phyloP scores from a whole-genome alignment of 495 filamentous ascomycete genomes.

The Penicillium verhagenii region DNA sequence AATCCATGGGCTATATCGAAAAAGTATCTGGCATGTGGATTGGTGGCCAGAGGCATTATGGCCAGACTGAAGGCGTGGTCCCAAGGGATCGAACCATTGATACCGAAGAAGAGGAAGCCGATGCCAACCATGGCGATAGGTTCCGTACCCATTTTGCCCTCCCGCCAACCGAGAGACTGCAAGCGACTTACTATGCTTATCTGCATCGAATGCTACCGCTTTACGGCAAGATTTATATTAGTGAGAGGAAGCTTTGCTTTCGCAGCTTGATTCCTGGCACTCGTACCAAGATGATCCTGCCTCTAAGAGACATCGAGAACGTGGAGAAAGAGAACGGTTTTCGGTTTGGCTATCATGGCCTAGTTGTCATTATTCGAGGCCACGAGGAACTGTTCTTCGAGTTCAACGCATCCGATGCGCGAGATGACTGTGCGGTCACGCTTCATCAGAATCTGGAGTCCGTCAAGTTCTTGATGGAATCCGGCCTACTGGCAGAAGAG shows the following conservation, averaged over 20 bases:
- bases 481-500: constrained; percentile 64
- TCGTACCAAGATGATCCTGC: constrained; percentile 89
- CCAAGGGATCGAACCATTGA: constrained; percentile 63
- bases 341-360: constrained; percentile 84
- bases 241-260: constrained; percentile 88
- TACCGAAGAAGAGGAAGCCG: constrained; percentile 61
- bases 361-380: constrained; percentile 87
- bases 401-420: constrained; percentile 69
- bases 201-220: constrained; percentile 85
- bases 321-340: constrained; percentile 95
- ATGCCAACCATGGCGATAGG: constrained; percentile 63
- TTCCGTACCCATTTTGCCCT: constrained; percentile 91
- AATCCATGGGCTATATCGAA: constrained; percentile 96
- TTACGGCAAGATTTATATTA: constrained; percentile 96
- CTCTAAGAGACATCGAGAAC: constrained; percentile 89
- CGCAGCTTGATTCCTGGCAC: constrained; percentile 87
- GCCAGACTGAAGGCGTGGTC: constrained; percentile 66
- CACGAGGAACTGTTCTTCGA: constrained; percentile 98
- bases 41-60: constrained; percentile 86
- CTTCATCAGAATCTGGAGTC: constrained; percentile 74
- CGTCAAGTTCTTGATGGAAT: constrained; percentile 68
- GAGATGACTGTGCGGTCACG: constrained; percentile 87
- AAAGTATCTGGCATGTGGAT: constrained; percentile 98
- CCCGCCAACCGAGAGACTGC: constrained; percentile 78
- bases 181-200: constrained; percentile 86